Evolutionary conservation across 73 alveolate genomes (phyloP), one percentile per base, ranked within the genome.

Genomic region (Uronychia binucleata): DNA sequence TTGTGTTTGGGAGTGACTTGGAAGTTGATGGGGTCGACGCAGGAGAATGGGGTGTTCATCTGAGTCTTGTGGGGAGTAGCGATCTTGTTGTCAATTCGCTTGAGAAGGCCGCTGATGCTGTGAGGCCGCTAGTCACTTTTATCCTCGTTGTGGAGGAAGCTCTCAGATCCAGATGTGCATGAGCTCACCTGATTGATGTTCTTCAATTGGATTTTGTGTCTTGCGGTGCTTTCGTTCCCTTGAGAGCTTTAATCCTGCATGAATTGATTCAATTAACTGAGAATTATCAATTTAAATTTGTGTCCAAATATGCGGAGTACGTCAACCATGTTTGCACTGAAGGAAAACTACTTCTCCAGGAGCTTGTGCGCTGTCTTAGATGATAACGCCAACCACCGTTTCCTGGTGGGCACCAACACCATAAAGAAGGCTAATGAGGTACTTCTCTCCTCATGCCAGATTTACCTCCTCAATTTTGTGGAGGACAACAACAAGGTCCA

Each of bases 351-450:
- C 58, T 81, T 83, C 34, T 58, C 85, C 25, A 30, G 93, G 31
- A 31, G 81, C 0, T 77, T 88, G 80, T 75, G 83, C 30, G 75
- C 94, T 0, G 87, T 88, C 34, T 26, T 75, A 28, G 90, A 86
- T 0, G 94, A 88, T 75, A 28, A 60, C 33, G 81, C 33, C n/a
- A 83, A 46, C 59, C 88, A 88, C 35, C 67, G 79, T 31, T 88
- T 88, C 77, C 28, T 88, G 33, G 79, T 88, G 1, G 94, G 88
- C 26, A 82, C 94, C 1, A 75, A 82, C 67, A 35, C 94, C 32
- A 8, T 58, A 59, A 58, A 33, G 34, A n/a, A 30, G 31, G 14
- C 77, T 33, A 58, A 59, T 74, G 88, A 60, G 78, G 34, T 82
- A 26, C 57, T 60, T 31, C 75, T 60, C 8, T 32, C 30, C 59